phyloP scores from a whole-genome alignment of 106 monocot species.

The Apostasia shenzhenica region DNA sequence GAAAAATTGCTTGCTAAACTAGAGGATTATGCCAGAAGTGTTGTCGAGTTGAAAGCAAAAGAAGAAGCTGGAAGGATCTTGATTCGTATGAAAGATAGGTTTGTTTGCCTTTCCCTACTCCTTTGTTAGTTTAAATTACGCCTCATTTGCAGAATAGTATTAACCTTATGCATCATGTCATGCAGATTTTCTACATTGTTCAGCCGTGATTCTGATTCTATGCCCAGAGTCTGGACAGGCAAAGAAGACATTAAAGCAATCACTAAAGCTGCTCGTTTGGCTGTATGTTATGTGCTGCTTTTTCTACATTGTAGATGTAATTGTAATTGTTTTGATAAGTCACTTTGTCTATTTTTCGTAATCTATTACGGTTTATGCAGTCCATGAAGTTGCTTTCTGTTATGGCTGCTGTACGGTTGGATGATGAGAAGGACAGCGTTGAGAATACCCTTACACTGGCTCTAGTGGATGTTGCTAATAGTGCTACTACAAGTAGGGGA shows the following conservation, averaged over 20 bases:
- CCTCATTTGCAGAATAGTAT: not conserved
- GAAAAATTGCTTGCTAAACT: constrained; percentile 63
- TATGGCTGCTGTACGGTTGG: constrained; percentile 74
- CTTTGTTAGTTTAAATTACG: no score
- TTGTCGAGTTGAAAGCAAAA: constrained; percentile 85
- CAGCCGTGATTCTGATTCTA: constrained; percentile 80
- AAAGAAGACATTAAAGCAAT: constrained; percentile 92
- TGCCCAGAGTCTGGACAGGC: constrained; percentile 93
- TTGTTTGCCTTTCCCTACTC: not conserved
- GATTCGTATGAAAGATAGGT: constrained; percentile 97
- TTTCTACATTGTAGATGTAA: not conserved
- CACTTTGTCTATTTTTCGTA: not conserved
- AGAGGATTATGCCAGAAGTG: constrained; percentile 56
- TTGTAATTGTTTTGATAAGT: not conserved
- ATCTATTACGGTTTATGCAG: constrained; percentile 28
- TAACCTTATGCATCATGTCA: not conserved
- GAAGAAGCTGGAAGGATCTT: constrained; percentile 84
- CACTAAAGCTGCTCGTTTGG: constrained; percentile 79
- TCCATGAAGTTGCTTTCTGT: constrained; percentile 89
- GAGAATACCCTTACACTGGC: constrained; percentile 65
- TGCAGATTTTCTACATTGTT: constrained; percentile 82
- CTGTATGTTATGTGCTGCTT: constrained; percentile 24
- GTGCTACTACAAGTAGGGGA: constrained; percentile 29
- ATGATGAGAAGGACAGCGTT: constrained; percentile 65
- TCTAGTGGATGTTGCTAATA: constrained; percentile 39